Evolutionary conservation across 148 eudicot species (phyloP), one percentile per base, ranked within the genome.

Genomic region (Salicornia ramosissima): DNA sequence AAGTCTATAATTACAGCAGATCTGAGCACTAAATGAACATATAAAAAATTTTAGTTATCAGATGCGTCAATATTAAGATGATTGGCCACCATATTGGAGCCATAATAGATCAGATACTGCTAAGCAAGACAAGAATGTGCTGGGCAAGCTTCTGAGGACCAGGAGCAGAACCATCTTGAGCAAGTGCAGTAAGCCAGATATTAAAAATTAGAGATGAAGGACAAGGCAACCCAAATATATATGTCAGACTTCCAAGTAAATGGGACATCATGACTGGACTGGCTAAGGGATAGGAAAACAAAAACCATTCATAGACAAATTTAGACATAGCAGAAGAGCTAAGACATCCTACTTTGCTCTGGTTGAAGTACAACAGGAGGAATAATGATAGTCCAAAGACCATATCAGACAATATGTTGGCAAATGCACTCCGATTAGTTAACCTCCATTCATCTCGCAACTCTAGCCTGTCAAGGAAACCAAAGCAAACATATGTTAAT

Each of bases 361-460:
- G 96, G 80, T 86, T 87, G 81, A 87, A 86, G 86, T 87, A 95
- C 51, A 95, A 73, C 73, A 95, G 83, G 75, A 86, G 49, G 79
- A 95, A 95, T 65, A 95, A 53, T 24, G 97, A 83, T 64, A 87
- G 53, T 53, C 99, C 99, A 79, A 89, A 95, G 51, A 86, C 83
- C 77, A 84, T 72, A 80, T 95, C 99, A 30, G 99, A 95, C 88
- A 84, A 95, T 59, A 95, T 87, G 79, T 91, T 91, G 70, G 97
- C 97, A 85, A 91, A 95, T 71, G 99, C 93, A 43, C 69, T 91
- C 54, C 99, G 91, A 68, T 95, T 95, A 66, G 74, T 80, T 67
- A 95, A 69, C 71, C 99, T 87, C 88, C 83, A 79, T 80, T 91
- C 88, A 52, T 91, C 97, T 31, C 86, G 86, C 76, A 95, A 73